Evolutionary conservation across 148 eudicot species (phyloP), one percentile per base, ranked within the genome.

Genomic region (Nepenthes gracilis): DNA sequence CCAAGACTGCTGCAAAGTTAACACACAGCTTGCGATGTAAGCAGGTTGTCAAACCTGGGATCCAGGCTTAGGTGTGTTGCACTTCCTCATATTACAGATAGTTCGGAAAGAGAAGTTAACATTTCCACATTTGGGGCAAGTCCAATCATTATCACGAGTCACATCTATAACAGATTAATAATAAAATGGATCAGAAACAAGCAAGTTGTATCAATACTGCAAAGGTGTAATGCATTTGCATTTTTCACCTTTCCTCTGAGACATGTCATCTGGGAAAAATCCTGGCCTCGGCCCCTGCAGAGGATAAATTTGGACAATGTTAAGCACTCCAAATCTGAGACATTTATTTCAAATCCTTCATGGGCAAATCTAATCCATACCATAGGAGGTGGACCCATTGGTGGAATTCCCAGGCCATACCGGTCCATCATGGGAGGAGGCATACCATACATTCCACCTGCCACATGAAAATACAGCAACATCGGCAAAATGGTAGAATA

Each of bases 81-180:
- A 88, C 62, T 93, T 93, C 83, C 96, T 86, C 99, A 93, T 93
- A 71, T 93, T 93, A 66, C 99, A 93, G 75, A 86, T 85, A 36
- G 88, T 76, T 79, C 99, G 72, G 34, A 93, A 93, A 1, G 99
- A 86, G 76, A 88, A 93, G 80, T 93, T 93, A 60, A 88, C 88
- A 72, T 93, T 93, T 67, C 96, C 96, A 79, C 99, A 93, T 58
- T 88, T 84, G 9, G 99, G 99, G 74, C 99, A 93, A 43, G 70
- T 67, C 99, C 99, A 93, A 64, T 93, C 99, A 61, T 88, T 84
- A 58, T 86, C 98, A 64, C 94, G 91, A 2, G 83, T 78, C 70
- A 68, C 86, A 76, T 89, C 96, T 93, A 60, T 40, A 43, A 36
- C 40, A 36, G 6, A 40, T 9, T 51, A 53, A 56, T 12, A 65